Conservation (phyloP, 2,329 filamentous ascomycete genomes). For the Aspergillus tamarii region DNA sequence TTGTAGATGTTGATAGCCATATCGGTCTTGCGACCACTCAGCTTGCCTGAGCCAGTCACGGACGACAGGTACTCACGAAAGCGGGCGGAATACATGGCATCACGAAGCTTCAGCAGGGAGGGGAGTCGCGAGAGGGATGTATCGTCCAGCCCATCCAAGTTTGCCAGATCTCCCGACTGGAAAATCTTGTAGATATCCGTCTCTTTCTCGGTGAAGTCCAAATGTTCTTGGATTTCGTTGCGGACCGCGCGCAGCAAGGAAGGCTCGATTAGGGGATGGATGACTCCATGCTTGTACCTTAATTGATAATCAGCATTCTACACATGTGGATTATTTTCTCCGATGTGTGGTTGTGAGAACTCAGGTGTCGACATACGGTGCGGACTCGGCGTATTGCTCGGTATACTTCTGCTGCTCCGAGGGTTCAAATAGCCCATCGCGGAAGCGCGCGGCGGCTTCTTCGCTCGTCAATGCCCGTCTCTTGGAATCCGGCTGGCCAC, state of each 20-base stretch:
- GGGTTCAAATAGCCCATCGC: constrained; percentile 47
- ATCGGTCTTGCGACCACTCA: constrained; percentile 94
- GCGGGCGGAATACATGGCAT: constrained; percentile 86
- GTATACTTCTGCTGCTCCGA: constrained; percentile 47
- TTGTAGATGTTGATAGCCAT: constrained; percentile 99
- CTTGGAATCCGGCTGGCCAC: constrained; percentile 40
- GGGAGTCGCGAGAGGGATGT: constrained; percentile 83
- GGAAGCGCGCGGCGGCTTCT: constrained; percentile 45
- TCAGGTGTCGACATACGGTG: constrained; percentile 39
- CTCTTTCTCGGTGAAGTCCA: constrained; percentile 96
- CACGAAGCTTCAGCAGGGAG: constrained; percentile 86
- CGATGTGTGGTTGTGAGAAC: neutral
- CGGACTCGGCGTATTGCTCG: constrained; percentile 45
- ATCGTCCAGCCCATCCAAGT: constrained; percentile 90
- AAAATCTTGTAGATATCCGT: constrained; percentile 99
- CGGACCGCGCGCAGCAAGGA: constrained; percentile 82
- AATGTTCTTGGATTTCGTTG: constrained; percentile 83
- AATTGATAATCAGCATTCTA: constrained; percentile 10
- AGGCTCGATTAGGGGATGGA: constrained; percentile 78
- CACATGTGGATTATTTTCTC: neutral
- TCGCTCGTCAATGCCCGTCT: constrained; percentile 44
- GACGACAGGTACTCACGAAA: constrained; percentile 88
- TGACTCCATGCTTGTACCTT: constrained; percentile 90
- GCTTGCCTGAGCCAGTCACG: constrained; percentile 81
- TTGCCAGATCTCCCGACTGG: constrained; percentile 95